These are phyloP conservation scores for Periconia macrospinosa DNA, from an alignment of 2,329 filamentous ascomycete species.

Conservation along the genomic window DNA sequence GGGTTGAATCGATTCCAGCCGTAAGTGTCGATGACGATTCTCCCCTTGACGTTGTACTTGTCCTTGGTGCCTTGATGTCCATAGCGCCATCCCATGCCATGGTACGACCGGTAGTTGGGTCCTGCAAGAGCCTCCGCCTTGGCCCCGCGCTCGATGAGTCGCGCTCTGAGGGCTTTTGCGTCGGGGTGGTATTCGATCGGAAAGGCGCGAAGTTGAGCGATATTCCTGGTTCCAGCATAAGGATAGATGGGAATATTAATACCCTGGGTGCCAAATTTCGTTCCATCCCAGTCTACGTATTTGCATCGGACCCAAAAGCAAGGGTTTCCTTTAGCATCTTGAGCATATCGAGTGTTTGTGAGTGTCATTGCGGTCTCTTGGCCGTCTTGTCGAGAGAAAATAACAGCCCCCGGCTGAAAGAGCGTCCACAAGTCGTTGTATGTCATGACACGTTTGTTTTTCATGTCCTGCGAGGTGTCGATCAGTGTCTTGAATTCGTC, in stretches of 20 bases:
- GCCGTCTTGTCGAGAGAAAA: constrained; percentile 40
- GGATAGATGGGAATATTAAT: constrained; percentile 26
- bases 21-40: constrained; percentile 55
- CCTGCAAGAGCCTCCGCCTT: constrained; percentile 52
- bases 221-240: constrained; percentile 47
- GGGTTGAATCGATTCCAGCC: constrained; percentile 57
- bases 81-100: constrained; percentile 47
- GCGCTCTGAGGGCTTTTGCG: constrained; percentile 39
- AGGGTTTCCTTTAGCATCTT: constrained; percentile 37
- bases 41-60: constrained; percentile 50
- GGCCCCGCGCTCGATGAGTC: constrained; percentile 50
- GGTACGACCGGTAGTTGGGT: constrained; percentile 54
- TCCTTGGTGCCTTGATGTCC: constrained; percentile 39
- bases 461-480: constrained; percentile 45
- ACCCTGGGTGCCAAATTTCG: constrained; percentile 30
- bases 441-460: constrained; percentile 44
- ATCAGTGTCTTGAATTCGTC: constrained; percentile 48
- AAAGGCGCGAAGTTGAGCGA: constrained; percentile 46
- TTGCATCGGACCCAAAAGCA: constrained; percentile 43
- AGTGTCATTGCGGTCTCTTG: constrained; percentile 39
- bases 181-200: constrained; percentile 51
- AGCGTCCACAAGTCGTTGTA: constrained; percentile 50
- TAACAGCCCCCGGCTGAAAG: constrained; percentile 40
- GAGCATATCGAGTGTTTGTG: constrained; percentile 29
- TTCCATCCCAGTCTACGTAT: constrained; percentile 44